Evolutionary conservation across 208 protist genomes (phyloP).

Genomic region (Naegleria gruberi): DNA sequence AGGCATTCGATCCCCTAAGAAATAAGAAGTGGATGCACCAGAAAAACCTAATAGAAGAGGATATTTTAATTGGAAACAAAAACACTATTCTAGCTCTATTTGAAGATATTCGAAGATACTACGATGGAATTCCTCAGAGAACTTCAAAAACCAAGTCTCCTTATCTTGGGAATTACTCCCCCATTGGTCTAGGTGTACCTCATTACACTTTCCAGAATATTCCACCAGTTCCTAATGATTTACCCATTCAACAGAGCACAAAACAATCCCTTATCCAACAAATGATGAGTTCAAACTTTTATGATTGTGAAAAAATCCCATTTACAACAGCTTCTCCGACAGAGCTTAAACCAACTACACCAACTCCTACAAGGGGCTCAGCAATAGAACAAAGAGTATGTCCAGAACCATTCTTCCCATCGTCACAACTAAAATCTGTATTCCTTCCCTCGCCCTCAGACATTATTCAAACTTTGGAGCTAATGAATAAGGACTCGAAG

Average conservation of each 20-base stretch:
- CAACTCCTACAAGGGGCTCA: neutral
- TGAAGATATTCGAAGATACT: neutral
- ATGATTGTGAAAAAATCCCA: neutral
- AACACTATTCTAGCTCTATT: neutral
- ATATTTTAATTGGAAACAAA: neutral
- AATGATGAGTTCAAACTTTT: neutral
- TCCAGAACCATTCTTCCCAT: neutral
- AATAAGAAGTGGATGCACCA: neutral
- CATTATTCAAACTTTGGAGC: too few species aligned
- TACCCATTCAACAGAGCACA: neutral
- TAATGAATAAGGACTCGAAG: too few species aligned
- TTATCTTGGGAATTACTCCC: neutral
- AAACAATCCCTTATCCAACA: neutral
- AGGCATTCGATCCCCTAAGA: neutral
- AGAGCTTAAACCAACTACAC: neutral
- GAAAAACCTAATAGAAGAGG: neutral
- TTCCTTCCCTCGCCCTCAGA: neutral
- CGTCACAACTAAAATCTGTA: neutral
- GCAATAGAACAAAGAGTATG: neutral
- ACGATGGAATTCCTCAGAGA: neutral
- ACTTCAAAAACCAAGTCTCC: neutral
- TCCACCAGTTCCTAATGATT: neutral
- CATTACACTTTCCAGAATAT: neutral
- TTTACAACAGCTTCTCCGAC: neutral
- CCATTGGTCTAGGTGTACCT: neutral